Evolutionary conservation across 1,284 basidiomycete genomes (phyloP).

Genomic region (Tetrapyrgos nigripes): DNA sequence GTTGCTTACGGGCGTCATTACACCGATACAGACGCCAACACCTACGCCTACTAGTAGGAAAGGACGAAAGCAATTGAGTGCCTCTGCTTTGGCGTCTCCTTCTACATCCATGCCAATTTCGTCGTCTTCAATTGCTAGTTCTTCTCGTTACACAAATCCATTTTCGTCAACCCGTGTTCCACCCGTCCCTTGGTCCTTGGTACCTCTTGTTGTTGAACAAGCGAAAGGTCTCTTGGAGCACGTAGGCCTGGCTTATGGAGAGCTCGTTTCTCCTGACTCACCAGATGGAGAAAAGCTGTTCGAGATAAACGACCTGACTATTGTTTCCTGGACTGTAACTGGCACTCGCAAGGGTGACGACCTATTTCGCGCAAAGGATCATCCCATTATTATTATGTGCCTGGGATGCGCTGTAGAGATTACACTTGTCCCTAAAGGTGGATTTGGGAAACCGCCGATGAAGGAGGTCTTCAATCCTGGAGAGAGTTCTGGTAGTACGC

Average conservation of each 20-base stretch:
- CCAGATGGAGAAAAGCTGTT: not conserved
- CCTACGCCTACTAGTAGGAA: too few species aligned
- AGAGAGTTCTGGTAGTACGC: too few species aligned
- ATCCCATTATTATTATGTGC: slow-evolving; percentile 20
- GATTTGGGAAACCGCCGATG: not conserved
- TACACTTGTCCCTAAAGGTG: slow-evolving; percentile 18
- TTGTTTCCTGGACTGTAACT: slow-evolving; percentile 14
- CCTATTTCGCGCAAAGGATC: slow-evolving; percentile 7
- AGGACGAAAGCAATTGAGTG: too few species aligned
- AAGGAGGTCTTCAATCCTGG: not conserved
- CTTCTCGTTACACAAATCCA: not conserved
- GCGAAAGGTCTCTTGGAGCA: slow-evolving; percentile 3
- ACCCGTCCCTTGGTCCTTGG: slow-evolving; percentile 3
- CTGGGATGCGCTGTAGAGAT: slow-evolving; percentile 20
- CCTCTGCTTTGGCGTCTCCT: too few species aligned
- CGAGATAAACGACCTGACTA: slow-evolving; percentile 1
- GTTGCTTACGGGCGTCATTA: too few species aligned
- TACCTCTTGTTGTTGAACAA: slow-evolving; percentile 5
- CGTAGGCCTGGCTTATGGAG: slow-evolving; percentile 8
- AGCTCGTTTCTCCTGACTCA: not conserved
- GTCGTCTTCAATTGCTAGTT: too few species aligned
- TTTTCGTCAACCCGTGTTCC: not conserved
- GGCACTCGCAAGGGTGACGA: slow-evolving; percentile 11
- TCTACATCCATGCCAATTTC: too few species aligned
- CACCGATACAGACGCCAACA: too few species aligned